Evolutionary conservation across 352 stramenopile species (phyloP), one percentile per base, ranked within the genome.

Genomic region (Plasmopara muralis): DNA sequence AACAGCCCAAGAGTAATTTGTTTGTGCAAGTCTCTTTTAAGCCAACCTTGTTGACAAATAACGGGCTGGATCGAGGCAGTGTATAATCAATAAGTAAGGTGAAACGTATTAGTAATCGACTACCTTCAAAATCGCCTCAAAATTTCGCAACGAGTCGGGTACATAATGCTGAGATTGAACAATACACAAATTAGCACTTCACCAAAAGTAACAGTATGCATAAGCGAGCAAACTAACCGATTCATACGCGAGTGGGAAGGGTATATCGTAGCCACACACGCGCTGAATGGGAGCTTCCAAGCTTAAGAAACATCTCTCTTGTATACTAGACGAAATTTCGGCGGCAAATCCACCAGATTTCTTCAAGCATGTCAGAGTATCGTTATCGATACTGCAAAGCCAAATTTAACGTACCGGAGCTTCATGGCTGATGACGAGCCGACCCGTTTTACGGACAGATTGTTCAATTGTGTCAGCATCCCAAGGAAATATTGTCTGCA

Each of bases 401-500:
- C 7, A 9, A 13, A 10, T 50, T 15, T 9, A 57, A 83, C 83
- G 13, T 60, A 97, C 82, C 34, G 95, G 96, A 15, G 96, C 96
- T 72, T 99, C 96, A 63, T 99, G 96, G 55, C 86, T 98, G 15
- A 99, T 81, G 15, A 99, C 77, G 37, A 98, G 64, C 15, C 96
- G 87, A 1, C 96, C 96, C 1, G 96, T 99, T 72, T 99, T 99
- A 53, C 82, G 83, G n/a, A 99, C 96, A 6, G 93, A 98, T 43
- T 95, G 70, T 47, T 89, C 81, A 48, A 99, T 90, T 0, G 86
- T 95, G 57, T 98, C 89, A 25, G 86, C 77, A 43, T 99, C 96
- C 96, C 96, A 99, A 4, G 96, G 96, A 33, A 97, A 72, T 33
- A 99, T 96, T n/a, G 96, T 98, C 63, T 97, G 90, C 38, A 99